Evolutionary conservation across 805 yeast genomes (phyloP).

Genomic region (Myxozyma kluyveri): DNA sequence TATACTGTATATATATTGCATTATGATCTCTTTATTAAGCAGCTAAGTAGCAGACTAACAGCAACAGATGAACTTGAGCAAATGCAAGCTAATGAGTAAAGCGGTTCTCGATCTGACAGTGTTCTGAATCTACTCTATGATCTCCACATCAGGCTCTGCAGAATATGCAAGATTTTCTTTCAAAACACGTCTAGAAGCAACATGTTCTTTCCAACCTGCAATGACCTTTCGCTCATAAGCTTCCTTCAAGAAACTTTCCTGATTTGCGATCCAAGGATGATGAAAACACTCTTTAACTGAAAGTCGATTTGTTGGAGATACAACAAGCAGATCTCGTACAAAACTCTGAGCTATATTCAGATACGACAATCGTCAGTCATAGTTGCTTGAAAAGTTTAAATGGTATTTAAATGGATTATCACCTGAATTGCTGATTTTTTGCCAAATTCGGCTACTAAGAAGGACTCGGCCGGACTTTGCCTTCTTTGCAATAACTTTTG

Average conservation of each 20-base stretch:
- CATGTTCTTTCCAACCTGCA: slow-evolving; percentile 18
- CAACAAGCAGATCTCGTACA: slow-evolving; percentile 43
- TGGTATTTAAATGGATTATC: not conserved
- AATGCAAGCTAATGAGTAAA: no score
- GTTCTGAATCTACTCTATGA: no score
- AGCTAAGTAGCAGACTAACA: no score
- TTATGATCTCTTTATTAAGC: no score
- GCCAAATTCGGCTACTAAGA: slow-evolving; percentile 46
- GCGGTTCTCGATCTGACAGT: no score
- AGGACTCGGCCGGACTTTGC: slow-evolving; percentile 45
- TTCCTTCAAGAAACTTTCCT: slow-evolving; percentile 39
- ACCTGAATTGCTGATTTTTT: slow-evolving; percentile 34
- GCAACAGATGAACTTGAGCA: no score
- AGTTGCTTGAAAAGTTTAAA: no score
- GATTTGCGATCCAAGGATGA: slow-evolving; percentile 50
- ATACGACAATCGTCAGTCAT: not conserved
- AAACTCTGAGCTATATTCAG: slow-evolving; percentile 47
- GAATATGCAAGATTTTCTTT: no score
- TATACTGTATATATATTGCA: no score
- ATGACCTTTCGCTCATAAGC: slow-evolving; percentile 37
- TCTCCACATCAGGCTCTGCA: no score
- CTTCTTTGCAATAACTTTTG: slow-evolving; percentile 43
- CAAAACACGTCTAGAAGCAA: no score
- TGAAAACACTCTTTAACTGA: slow-evolving; percentile 43
- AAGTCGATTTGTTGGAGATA: slow-evolving; percentile 42